phyloP scores from a whole-genome alignment of 257 asterid species.

The Leptodermis oblonga region DNA sequence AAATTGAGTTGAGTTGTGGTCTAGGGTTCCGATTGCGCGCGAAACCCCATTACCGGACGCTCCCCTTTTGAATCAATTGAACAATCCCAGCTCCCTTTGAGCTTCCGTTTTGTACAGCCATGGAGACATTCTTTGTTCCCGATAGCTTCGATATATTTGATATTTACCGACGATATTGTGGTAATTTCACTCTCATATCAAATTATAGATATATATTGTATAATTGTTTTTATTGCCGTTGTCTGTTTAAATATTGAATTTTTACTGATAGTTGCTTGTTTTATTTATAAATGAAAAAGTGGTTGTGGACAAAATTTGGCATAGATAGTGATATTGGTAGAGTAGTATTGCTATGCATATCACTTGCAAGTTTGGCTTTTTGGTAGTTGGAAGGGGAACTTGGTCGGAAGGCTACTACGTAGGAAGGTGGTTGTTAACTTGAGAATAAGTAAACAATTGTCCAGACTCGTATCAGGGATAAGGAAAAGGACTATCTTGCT shows the following conservation, averaged over 20 bases:
- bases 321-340: neutral
- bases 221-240: slow-evolving; percentile 8
- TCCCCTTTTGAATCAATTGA: neutral
- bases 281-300: neutral
- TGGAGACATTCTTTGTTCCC: slow-evolving; percentile 41
- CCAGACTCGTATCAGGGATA: neutral
- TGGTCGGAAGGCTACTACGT: neutral
- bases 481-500: neutral
- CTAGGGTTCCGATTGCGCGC: neutral
- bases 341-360: neutral
- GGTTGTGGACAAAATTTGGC: neutral
- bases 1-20: neutral
- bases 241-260: slow-evolving; percentile 1
- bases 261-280: neutral
- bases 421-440: neutral
- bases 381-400: neutral
- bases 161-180: slow-evolving; percentile 64
- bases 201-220: neutral
- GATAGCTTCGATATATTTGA: slow-evolving; percentile 46
- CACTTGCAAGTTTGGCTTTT: neutral
- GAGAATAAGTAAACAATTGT: neutral
- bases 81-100: neutral
- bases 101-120: slow-evolving; percentile 20
- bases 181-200: slow-evolving; percentile 24
- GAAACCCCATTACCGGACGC: neutral